Evolutionary conservation across 2,329 filamentous ascomycete species (phyloP), one percentile per base, ranked within the genome.

Genomic region (Fusarium nematophilum): DNA sequence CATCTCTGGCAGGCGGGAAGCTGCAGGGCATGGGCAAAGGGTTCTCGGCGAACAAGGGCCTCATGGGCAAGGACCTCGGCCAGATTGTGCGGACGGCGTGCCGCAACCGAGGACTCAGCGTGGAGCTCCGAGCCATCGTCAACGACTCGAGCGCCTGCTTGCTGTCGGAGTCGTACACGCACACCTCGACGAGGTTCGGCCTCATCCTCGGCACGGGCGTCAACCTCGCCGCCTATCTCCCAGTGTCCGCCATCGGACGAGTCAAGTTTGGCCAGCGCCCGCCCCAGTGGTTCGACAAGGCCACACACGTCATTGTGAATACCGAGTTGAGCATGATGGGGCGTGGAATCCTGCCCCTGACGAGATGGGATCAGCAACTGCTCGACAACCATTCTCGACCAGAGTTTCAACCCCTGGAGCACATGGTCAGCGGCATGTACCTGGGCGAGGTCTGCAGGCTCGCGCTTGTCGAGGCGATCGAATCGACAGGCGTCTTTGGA

Each of bases 291-390:
- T 84, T 85, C 65, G 77, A 83, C 17, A 76, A 77, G 15, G 86
- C 85, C 5, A 83, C 79, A 52, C 84, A 89, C 63, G 85, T 89
- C 52, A 84, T 90, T 56, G 81, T 90, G 64, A 90, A 90, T 70
- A 89, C 86, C 1, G 87, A 90, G 71, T 72, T 89, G 27, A 83
- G 86, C 64, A 89, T 90, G 86, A 89, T 88, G 68, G 87, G 87
- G 11, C 75, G 79, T 44, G 81, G 76, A 52, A 79, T 87, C 42
- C 73, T 89, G 21, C 86, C 86, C 6, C 64, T 84, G 49, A 89
- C 86, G 4, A 80, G 79, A 61, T 90, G 87, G 86, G 87, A 90
- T 60, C 70, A 73, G 14, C 69, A 75, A 5, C 74, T 90, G 11
- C 82, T 82, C 38, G 76, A 76, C 3, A 76, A 72, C 0, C 87